Percentiles rank a stretch among this genome's conserved stretches.
These are phyloP conservation scores for Betula pendula DNA, from an alignment of 306 rosid genomes.

Conservation along the genomic window DNA sequence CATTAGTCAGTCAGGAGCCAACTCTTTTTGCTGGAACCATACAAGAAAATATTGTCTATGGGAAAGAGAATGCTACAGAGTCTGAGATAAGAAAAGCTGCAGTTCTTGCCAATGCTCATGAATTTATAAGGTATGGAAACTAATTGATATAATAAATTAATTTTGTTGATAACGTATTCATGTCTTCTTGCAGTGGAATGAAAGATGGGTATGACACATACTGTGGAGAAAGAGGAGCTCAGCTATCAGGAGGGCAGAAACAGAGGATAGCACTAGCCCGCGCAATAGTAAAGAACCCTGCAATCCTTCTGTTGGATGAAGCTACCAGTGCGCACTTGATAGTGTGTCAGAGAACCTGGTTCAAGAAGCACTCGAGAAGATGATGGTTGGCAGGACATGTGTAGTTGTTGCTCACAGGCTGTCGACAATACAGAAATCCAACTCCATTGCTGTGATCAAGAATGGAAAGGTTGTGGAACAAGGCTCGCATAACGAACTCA, in stretches of 20 bases:
- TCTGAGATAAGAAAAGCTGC: constrained; percentile 85
- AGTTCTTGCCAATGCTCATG: constrained; percentile 85
- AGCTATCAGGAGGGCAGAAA: constrained; percentile 90
- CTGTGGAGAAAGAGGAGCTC: constrained; percentile 91
- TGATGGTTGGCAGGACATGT: constrained; percentile 76
- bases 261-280: constrained; percentile 87
- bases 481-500: constrained; percentile 75
- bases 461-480: constrained; percentile 72
- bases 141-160: background rate
- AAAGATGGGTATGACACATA: constrained; percentile 70
- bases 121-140: constrained; percentile 69
- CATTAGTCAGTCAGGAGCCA: constrained; percentile 82
- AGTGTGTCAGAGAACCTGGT: constrained; percentile 73
- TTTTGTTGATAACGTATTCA: background rate
- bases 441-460: constrained; percentile 74
- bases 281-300: constrained; percentile 74
- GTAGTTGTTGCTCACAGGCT: constrained; percentile 75
- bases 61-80: constrained; percentile 66
- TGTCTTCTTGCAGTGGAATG: constrained; percentile 61
- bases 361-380: constrained; percentile 80
- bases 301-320: constrained; percentile 82
- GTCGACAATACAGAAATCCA: constrained; percentile 68
- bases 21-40: constrained; percentile 76
- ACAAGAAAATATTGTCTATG: constrained; percentile 72
- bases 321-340: constrained; percentile 97